Evolutionary conservation across 2,329 filamentous ascomycete genomes (phyloP).

Genomic region (Fusarium bulbicola): DNA sequence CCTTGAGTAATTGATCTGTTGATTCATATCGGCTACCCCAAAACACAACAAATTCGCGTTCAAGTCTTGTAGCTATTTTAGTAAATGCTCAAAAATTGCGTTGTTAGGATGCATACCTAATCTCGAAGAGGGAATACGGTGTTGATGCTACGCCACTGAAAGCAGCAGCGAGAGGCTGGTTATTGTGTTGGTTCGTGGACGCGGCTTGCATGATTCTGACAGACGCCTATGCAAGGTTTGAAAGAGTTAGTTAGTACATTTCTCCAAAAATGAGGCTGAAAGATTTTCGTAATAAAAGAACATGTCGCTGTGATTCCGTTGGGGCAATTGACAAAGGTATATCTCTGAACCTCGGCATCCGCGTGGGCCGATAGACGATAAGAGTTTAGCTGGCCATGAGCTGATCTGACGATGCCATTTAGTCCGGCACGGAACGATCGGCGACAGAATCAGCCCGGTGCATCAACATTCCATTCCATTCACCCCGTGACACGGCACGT

Average conservation of each 20-base stretch:
- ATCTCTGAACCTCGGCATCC: slow-evolving; percentile 15
- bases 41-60: slow-evolving; percentile 81
- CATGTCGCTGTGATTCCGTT: not conserved
- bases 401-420: slow-evolving; percentile 7
- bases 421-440: not conserved
- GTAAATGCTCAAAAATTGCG: not conserved
- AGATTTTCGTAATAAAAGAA: not conserved
- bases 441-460: not conserved
- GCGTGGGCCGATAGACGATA: slow-evolving; percentile 8
- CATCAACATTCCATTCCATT: not conserved
- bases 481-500: not conserved
- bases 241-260: not conserved
- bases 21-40: slow-evolving; percentile 78
- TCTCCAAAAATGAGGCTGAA: not conserved
- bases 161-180: not conserved
- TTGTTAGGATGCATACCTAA: slow-evolving; percentile 54
- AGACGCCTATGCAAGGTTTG: not conserved
- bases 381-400: not conserved
- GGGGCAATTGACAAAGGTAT: not conserved
- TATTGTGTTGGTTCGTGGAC: not conserved
- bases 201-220: slow-evolving; percentile 11
- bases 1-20: slow-evolving; percentile 76
- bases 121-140: slow-evolving; percentile 54
- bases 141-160: not conserved
- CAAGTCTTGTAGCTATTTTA: slow-evolving; percentile 52